Percentiles rank a stretch among this genome's conserved stretches.
Conservation (phyloP, 805 yeast genomes). For the Candida argentea region DNA sequence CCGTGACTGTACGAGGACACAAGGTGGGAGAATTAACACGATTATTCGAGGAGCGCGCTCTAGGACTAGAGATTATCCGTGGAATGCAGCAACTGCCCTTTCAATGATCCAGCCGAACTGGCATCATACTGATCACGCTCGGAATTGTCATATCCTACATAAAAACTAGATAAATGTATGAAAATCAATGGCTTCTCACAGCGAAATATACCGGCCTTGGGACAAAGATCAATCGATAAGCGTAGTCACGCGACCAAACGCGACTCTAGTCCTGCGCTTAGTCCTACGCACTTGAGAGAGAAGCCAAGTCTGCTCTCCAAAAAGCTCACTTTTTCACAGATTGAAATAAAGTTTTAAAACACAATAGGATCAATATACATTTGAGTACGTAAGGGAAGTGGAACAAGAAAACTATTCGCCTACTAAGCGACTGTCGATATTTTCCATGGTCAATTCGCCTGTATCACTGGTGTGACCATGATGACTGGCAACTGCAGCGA, state of each 20-base stretch:
- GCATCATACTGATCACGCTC: too few species aligned
- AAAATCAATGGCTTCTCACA: not conserved
- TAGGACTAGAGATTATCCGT: constrained; percentile 26
- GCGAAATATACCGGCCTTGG: too few species aligned
- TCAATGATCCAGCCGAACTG: too few species aligned
- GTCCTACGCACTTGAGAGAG: too few species aligned
- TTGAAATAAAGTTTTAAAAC: too few species aligned
- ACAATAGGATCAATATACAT: constrained; percentile 11
- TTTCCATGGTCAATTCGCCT: constrained; percentile 31
- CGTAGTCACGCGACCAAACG: too few species aligned
- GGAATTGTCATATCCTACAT: too few species aligned
- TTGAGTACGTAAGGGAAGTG: constrained; percentile 2
- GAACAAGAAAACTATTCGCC: constrained; percentile 19
- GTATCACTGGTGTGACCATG: constrained; percentile 16
- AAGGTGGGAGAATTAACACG: constrained; percentile 56
- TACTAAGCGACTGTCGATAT: constrained; percentile 34
- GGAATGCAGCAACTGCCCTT: constrained; percentile 10
- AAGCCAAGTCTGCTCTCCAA: too few species aligned
- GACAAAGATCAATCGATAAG: too few species aligned
- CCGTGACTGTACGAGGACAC: constrained; percentile 42
- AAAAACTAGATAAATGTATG: too few species aligned
- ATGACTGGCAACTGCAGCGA: constrained; percentile 18
- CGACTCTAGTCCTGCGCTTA: too few species aligned
- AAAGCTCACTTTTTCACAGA: too few species aligned
- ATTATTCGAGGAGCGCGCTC: constrained; percentile 49